Conservation (phyloP, 352 stramenopile genomes). For the Pythium angustatum region DNA sequence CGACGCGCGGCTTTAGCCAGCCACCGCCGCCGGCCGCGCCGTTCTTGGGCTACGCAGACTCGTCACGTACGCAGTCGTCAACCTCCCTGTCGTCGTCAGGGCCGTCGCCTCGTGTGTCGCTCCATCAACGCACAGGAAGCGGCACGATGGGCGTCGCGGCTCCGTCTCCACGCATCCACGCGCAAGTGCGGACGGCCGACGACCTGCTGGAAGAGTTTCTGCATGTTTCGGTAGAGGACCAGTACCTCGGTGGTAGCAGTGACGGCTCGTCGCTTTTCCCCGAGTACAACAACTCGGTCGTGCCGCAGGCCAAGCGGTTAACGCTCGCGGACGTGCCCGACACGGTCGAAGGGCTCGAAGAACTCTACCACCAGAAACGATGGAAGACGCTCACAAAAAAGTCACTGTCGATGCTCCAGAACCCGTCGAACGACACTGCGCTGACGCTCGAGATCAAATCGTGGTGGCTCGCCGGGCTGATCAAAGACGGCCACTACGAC, state of each 20-base stretch:
- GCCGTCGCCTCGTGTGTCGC: conserved; percentile 10
- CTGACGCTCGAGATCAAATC: conserved; percentile 73
- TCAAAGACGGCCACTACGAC: conserved; percentile 79
- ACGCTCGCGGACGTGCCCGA: conserved; percentile 63
- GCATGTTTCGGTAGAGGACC: conserved; percentile 45
- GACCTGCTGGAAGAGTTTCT: conserved; percentile 72
- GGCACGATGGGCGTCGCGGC: conserved; percentile 20
- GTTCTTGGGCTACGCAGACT: conserved; percentile 64
- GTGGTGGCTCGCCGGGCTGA: conserved; percentile 78
- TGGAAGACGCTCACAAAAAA: conserved; percentile 81
- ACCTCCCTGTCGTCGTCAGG: conserved; percentile 13
- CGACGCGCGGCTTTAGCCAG: conserved; percentile 38
- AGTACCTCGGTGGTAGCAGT: conserved; percentile 12
- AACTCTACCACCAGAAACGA: conserved; percentile 62
- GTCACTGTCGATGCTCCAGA: conserved; percentile 70
- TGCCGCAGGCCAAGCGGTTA: conserved; percentile 43
- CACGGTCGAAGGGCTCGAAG: conserved; percentile 50
- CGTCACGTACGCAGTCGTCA: conserved; percentile 45
- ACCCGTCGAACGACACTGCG: conserved; percentile 43
- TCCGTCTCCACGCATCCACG: conserved; percentile 31
- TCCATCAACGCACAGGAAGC: conserved; percentile 26
- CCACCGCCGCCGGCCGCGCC: conserved; percentile 61
- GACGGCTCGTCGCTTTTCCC: conserved; percentile 10
- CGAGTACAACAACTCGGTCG: conserved; percentile 5
- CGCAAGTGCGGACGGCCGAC: conserved; percentile 38